Conservation (phyloP, 73 alveolate genomes). For the Urostyla sp. region DNA sequence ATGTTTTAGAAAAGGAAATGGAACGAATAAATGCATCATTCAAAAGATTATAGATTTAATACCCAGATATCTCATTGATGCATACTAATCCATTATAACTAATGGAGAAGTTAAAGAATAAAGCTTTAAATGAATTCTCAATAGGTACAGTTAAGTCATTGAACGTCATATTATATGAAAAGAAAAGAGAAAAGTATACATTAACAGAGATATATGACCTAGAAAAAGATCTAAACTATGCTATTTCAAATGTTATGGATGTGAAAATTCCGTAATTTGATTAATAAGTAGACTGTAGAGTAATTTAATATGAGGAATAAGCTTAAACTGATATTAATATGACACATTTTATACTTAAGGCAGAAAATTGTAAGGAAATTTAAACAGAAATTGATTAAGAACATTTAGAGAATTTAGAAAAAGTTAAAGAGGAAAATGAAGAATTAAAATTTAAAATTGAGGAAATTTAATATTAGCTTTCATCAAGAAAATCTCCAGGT, state of each 20-base stretch:
- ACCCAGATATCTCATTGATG: conserved; percentile 17
- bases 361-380: neutral
- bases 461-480: no score
- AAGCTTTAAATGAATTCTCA: conserved; percentile 11
- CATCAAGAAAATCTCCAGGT: no score
- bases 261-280: neutral
- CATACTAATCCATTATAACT: neutral
- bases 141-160: neutral
- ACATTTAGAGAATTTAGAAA: neutral
- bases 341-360: neutral
- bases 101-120: conserved; percentile 5
- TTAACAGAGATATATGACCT: conserved; percentile 42
- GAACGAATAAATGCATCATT: neutral
- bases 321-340: neutral
- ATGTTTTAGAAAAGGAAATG: conserved; percentile 9
- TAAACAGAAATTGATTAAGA: neutral
- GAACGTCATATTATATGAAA: conserved; percentile 4
- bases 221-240: conserved; percentile 19
- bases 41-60: neutral
- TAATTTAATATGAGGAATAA: neutral
- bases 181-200: conserved; percentile 34
- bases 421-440: conserved; percentile 13
- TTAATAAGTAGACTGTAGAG: conserved; percentile 12
- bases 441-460: no score
- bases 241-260: neutral